A percentile compares a stretch with the other conserved stretches of the same genome.
Evolutionary conservation across 305 asterid genomes (phyloP).

Genomic region (Stenogyne calaminthoides): DNA sequence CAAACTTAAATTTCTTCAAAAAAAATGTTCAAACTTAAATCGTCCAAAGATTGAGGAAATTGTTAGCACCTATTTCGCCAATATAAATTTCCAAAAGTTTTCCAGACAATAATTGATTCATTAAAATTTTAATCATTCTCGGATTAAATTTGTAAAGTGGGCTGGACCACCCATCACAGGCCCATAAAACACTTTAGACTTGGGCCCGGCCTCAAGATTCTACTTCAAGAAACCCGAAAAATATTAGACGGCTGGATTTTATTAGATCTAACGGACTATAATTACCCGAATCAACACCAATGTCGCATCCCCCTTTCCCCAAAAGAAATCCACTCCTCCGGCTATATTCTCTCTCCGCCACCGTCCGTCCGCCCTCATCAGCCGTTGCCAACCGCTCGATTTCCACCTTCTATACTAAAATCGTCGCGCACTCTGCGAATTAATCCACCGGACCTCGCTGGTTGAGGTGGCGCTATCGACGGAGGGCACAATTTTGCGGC

Average conservation of each 20-base stretch:
- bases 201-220: not conserved
- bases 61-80: not conserved
- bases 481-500: not conserved
- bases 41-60: too few relatives aligned
- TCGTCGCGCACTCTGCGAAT: not conserved
- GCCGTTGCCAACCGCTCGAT: constrained; percentile 17
- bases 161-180: not conserved
- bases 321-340: constrained; percentile 15
- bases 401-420: not conserved
- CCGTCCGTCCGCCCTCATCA: constrained; percentile 14
- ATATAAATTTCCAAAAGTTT: not conserved
- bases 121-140: too few relatives aligned
- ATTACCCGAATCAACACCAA: constrained; percentile 7
- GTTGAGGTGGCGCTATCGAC: constrained; percentile 54
- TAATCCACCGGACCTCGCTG: constrained; percentile 38
- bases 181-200: not conserved
- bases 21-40: too few relatives aligned
- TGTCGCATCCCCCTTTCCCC: constrained; percentile 2
- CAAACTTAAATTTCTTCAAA: too few relatives aligned
- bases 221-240: not conserved
- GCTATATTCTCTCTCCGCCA: constrained; percentile 22
- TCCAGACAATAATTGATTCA: not conserved
- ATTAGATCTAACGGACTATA: constrained; percentile 23
- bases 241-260: constrained; percentile 16
- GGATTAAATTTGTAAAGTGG: not conserved